Base-by-base conservation (phyloP, 2,329 filamentous ascomycete genomes). In the Talaromyces funiculosus region DNA sequence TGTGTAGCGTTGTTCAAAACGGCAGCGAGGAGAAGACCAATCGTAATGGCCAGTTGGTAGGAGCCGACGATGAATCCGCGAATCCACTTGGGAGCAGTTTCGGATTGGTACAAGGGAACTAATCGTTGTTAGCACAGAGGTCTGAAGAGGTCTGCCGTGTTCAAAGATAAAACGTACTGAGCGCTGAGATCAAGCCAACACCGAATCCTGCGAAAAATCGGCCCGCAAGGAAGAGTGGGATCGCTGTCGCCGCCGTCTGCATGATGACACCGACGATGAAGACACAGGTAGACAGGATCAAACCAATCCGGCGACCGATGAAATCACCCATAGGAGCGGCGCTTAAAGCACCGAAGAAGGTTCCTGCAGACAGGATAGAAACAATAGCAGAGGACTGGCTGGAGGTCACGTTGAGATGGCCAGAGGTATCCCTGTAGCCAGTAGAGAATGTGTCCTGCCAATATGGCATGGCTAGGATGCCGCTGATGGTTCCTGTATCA, bases 361-460 rank as follows among this genome's bases (percentile, higher is more conserved):
- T 94, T 53, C 90, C 90, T 42, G 87, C 88, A 63, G 90, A 93
- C 42, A 95, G 81, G 65, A 95, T 93, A 18, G 90, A 88, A 54
- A 94, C 90, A 61, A 92, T 88, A 63, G 89, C 79, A n/a, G 90
- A 87, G 43, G 86, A 84, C 72, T 93, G 80, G 26, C 79, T 76
- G n/a, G 88, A 81, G 40, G 78, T 81, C 38, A 87, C 78, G 56
- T 77, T 77, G 2, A 59, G 35, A 47, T 45, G 16, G 9, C 60
- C 60, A 6, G 9, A 26, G 26, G 6, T 14, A 2, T 70, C 53
- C 14, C 51, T 31, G 33, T 61, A 61, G 42, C 59, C 59, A 4
- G 59, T 61, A 8, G 59, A 61, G 35, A 61, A 61, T 12, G 20
- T 38, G 1, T 31, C 2, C 2, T 40, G 3, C 59, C 59, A 61